These are phyloP conservation scores for Arabidopsis lyrata DNA, from an alignment of 441 rosid genomes.

Conservation along the genomic window DNA sequence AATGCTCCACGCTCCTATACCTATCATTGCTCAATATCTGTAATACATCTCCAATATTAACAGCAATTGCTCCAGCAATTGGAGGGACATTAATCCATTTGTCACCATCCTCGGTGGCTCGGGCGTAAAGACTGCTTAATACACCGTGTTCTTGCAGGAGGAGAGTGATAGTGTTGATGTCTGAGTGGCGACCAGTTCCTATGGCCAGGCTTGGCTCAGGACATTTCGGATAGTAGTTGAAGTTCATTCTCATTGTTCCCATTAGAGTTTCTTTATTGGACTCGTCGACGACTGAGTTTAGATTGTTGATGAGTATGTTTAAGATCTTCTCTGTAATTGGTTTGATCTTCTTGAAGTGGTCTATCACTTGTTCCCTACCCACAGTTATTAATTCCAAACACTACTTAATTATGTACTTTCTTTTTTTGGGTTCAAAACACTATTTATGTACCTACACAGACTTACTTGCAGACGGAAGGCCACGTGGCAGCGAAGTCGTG, in stretches of 20 bases:
- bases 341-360: constrained; percentile 51
- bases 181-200: constrained; percentile 61
- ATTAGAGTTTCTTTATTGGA: constrained; percentile 34
- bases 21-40: constrained; percentile 60
- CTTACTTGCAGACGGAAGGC: constrained; percentile 54
- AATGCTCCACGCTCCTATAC: constrained; percentile 57
- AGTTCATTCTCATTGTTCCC: constrained; percentile 47
- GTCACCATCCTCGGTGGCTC: constrained; percentile 41
- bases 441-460: not conserved
- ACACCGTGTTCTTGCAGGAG: constrained; percentile 56
- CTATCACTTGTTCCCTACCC: constrained; percentile 51
- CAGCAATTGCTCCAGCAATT: constrained; percentile 49
- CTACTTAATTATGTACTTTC: too few relatives aligned
- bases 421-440: too few relatives aligned
- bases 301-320: constrained; percentile 46
- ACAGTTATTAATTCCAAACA: not conserved
- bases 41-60: constrained; percentile 53
- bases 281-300: constrained; percentile 45
- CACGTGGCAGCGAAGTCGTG: constrained; percentile 37
- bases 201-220: constrained; percentile 55
- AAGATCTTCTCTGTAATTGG: constrained; percentile 47
- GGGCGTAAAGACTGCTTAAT: constrained; percentile 52
- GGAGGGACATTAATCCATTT: constrained; percentile 55
- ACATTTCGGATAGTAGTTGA: constrained; percentile 55
- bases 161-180: constrained; percentile 57